Evolutionary conservation across 2,329 filamentous ascomycete species (phyloP).

Genomic region (Xylariaceae sp.): DNA sequence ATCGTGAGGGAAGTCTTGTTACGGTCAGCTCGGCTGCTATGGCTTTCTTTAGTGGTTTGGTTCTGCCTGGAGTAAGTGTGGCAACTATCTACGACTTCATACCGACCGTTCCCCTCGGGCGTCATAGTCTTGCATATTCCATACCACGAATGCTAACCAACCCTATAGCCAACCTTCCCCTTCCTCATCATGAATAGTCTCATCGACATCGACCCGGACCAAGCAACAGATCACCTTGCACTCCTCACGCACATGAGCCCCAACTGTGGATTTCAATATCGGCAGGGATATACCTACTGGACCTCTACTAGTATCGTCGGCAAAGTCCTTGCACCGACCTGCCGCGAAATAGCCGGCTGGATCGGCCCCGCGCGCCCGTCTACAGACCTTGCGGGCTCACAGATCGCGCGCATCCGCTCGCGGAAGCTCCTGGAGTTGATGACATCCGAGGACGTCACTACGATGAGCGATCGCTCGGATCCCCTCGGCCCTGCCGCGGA

Average conservation of each 20-base stretch:
- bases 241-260: slow-evolving; percentile 66
- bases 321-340: slow-evolving; percentile 70
- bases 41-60: slow-evolving; percentile 72
- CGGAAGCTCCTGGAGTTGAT: slow-evolving; percentile 54
- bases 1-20: slow-evolving; percentile 55
- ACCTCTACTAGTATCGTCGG: slow-evolving; percentile 67
- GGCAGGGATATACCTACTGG: slow-evolving; percentile 73
- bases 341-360: slow-evolving; percentile 68
- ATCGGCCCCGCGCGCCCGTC: slow-evolving; percentile 68
- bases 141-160: slow-evolving; percentile 10
- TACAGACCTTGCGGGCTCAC: slow-evolving; percentile 60
- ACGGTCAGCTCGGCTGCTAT: slow-evolving; percentile 65
- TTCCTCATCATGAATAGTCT: slow-evolving; percentile 77
- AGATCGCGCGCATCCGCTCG: slow-evolving; percentile 66
- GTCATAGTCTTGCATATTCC: neutral
- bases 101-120: too few relatives aligned
- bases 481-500: slow-evolving; percentile 62
- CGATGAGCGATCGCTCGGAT: slow-evolving; percentile 64
- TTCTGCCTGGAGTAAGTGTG: slow-evolving; percentile 62
- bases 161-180: slow-evolving; percentile 54
- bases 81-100: too few relatives aligned
- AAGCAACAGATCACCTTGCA: slow-evolving; percentile 60
- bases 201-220: slow-evolving; percentile 69
- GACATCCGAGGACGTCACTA: slow-evolving; percentile 55
- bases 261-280: slow-evolving; percentile 71